These are phyloP conservation scores for Potentilla sterilis DNA, from an alignment of 306 rosid genomes.

Conservation along the genomic window DNA sequence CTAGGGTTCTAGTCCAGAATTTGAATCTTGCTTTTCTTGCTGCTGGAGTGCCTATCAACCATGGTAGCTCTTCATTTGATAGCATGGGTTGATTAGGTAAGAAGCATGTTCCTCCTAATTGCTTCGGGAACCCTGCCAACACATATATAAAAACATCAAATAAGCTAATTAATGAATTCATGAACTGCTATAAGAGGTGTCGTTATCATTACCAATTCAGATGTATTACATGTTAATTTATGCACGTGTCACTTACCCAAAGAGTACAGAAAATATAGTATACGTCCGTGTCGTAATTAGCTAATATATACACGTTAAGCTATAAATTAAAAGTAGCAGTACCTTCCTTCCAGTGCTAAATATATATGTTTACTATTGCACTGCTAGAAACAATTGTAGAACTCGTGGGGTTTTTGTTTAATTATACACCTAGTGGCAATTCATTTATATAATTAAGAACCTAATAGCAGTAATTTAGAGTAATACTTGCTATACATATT, in stretches of 20 bases:
- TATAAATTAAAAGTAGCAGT: no score
- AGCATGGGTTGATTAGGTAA: constrained; percentile 45
- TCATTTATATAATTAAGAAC: no score
- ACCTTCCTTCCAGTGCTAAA: background rate
- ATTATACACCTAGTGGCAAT: background rate
- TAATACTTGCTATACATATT: no score
- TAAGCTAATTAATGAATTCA: no score
- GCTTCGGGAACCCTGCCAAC: constrained; percentile 61
- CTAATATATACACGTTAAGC: no score
- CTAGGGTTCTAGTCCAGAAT: constrained; percentile 77
- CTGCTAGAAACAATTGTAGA: background rate
- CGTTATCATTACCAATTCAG: no score
- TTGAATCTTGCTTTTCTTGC: constrained; percentile 67
- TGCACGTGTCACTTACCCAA: background rate
- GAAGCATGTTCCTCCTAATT: constrained; percentile 25
- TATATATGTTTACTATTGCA: background rate
- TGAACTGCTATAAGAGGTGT: no score
- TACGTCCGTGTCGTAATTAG: no score
- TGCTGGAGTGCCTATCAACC: constrained; percentile 67
- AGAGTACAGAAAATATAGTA: background rate
- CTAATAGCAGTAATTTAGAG: no score
- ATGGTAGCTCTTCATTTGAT: constrained; percentile 66
- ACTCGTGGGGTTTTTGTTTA: background rate
- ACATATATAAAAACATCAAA: background rate
- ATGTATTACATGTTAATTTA: background rate